phyloP scores from a whole-genome alignment of 495 filamentous ascomycete genomes.

The Podospora bellae-mahoneyi region DNA sequence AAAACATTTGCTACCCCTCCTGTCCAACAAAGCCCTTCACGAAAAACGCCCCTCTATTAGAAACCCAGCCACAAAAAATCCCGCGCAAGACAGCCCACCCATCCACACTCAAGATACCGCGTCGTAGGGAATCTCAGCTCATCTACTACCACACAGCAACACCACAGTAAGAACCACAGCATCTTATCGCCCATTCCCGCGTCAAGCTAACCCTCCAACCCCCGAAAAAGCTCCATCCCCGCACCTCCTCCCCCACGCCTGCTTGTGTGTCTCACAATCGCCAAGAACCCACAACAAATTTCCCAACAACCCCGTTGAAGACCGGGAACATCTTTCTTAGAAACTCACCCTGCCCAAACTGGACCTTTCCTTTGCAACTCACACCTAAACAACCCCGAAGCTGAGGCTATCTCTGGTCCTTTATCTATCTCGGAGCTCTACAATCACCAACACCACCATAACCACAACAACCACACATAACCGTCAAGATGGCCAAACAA shows the following conservation, averaged over 20 bases:
- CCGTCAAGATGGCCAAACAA: constrained; percentile 59
- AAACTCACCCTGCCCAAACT: not conserved
- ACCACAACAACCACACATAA: not conserved
- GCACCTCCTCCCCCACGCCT: not conserved
- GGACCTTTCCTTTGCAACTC: too few relatives aligned
- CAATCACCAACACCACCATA: not conserved
- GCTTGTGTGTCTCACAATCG: too few relatives aligned
- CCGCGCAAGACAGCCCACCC: constrained; percentile 8
- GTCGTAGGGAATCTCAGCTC: not conserved
- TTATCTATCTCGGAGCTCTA: not conserved
- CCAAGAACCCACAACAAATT: too few relatives aligned
- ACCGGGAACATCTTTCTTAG: not conserved
- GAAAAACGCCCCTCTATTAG: not conserved
- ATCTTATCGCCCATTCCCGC: not conserved
- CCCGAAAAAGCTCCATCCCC: not conserved
- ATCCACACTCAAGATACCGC: not conserved
- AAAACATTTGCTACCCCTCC: constrained; percentile 10
- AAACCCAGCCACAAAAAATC: constrained; percentile 9
- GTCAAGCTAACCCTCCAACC: not conserved
- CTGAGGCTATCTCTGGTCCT: not conserved
- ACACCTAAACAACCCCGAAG: not conserved
- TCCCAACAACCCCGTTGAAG: not conserved
- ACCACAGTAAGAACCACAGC: not conserved
- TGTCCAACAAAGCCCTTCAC: constrained; percentile 9
- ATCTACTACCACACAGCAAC: not conserved